Percentiles rank a stretch among this genome's conserved stretches.
phyloP scores from a whole-genome alignment of 2,329 filamentous ascomycete species.

The Cordyceps cicadae region DNA sequence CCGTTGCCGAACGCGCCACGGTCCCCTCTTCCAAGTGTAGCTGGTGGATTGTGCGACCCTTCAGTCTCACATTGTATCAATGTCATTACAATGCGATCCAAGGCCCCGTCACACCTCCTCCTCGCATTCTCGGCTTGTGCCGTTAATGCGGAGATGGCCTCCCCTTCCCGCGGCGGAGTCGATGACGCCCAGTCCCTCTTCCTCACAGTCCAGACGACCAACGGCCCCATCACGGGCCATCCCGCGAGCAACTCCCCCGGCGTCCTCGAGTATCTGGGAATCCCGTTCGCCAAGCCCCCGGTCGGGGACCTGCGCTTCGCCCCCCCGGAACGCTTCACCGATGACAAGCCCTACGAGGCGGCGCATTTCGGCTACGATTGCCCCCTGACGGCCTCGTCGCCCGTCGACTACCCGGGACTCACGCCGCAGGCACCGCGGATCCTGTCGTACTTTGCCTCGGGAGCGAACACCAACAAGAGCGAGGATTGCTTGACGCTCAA shows the following conservation, averaged over 20 bases:
- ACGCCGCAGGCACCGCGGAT: constrained; percentile 23
- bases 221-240: constrained; percentile 27
- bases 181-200: not conserved
- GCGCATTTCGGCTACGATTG: constrained; percentile 23
- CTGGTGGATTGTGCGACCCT: not conserved
- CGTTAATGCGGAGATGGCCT: not conserved
- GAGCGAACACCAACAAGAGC: constrained; percentile 19
- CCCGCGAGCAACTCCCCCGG: constrained; percentile 19
- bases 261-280: constrained; percentile 32
- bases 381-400: constrained; percentile 17
- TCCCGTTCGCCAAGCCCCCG: constrained; percentile 32
- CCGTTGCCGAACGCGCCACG: not conserved
- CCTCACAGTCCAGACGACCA: constrained; percentile 23
- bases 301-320: constrained; percentile 29
- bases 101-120: not conserved
- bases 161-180: not conserved
- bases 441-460: constrained; percentile 17
- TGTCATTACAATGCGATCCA: not conserved
- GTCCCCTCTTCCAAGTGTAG: not conserved
- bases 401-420: constrained; percentile 20
- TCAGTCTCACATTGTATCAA: not conserved
- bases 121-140: not conserved
- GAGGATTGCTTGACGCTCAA: constrained; percentile 33
- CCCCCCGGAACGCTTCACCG: constrained; percentile 22
- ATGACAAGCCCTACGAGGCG: constrained; percentile 16